Evolutionary conservation across 192 early-diverging fungal species (phyloP), one percentile per base, ranked within the genome.

Genomic region (Diversispora eburnea): DNA sequence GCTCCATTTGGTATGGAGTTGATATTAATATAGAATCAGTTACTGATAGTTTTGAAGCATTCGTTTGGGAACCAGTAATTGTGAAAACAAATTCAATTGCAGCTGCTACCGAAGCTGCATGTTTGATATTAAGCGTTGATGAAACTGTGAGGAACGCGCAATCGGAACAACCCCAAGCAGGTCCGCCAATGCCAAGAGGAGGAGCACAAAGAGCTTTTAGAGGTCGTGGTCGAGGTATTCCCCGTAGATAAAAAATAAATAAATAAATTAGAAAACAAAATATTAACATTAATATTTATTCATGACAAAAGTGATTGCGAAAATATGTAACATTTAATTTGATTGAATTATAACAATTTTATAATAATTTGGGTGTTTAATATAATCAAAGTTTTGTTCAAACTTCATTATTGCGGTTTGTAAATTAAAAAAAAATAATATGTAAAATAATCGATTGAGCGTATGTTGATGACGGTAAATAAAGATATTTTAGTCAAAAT

Each of bases 51-150:
- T 92, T 90, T 80, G 90, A 86, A 12, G 87, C 90, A 64, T 99
- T 98, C 80, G 96, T 99, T 9, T 99, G 97, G 97, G 96, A 98
- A 86, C 96, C 96, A 6, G 91, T 95, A 51, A 87, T 98, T 62
- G 96, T 99, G 80, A 99, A 99, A 88, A 95, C 89, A 77, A 99
- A 98, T 82, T 91, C 92, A 77, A 90, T 99, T 75, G 83, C 94
- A 42, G 91, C 94, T 61, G 95, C 97, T 43, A 88, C 92, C 42
- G 97, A 99, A 80, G 97, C 97, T 25, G 97, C 96, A 3, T 97
- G 95, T 75, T 81, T 99, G 83, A 91, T 99, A 63, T 85, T 99
- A 60, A 93, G 91, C 61, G 95, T 99, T 13, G 97, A 99, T 82
- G 97, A 99, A 81, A 99, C 97, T 56, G 89, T 99, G 59, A 95